Evolutionary conservation across 371 early-diverging fungal genomes (phyloP), one percentile per base, ranked within the genome.

Genomic region (Mucor racemosus): DNA sequence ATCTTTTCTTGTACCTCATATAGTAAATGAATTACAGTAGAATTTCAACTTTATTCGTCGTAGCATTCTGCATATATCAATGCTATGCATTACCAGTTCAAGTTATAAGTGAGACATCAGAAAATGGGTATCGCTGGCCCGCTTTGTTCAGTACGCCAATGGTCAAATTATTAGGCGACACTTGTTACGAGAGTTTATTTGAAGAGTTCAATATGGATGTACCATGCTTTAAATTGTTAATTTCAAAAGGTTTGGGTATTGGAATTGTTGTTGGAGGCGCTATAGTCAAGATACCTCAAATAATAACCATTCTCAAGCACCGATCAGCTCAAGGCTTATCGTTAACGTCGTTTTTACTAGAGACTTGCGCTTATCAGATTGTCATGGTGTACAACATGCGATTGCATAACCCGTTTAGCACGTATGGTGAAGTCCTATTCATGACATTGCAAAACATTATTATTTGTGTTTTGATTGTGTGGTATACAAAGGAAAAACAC

Each of bases 201-300:
- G 91, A 91, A 77, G 73, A 90, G 39, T 71, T 92, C 33, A 74
- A 92, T 75, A 57, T 89, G n/a, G 86, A 94, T 69, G 76, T 85
- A 4, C 73, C 59, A 15, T 99, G 99, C 79, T 71, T 96, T 69
- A 93, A 93, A 68, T 88, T 92, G 44, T 82, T 90, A 17, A 62
- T 96, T 60, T 94, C 95, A 41, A 97, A 97, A 76, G 95, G 86
- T 0, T 88, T 99, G 10, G 95, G 97, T 0, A 58, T 96, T 7
- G 98, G 95, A 26, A 96, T 99, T 66, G 94, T 98, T 17, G 76
- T 89, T 8, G 96, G 95, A 44, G 93, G 95, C 1, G 84, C 91
- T 40, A 88, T 97, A 34, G 91, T 98, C 68, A 99, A 99, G 79
- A 84, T 99, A 31, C 99, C 99, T 1, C 98, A 99, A 80, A 95